phyloP scores from a whole-genome alignment of 2,329 filamentous ascomycete genomes.

The Penicillium aurantiogriseum region DNA sequence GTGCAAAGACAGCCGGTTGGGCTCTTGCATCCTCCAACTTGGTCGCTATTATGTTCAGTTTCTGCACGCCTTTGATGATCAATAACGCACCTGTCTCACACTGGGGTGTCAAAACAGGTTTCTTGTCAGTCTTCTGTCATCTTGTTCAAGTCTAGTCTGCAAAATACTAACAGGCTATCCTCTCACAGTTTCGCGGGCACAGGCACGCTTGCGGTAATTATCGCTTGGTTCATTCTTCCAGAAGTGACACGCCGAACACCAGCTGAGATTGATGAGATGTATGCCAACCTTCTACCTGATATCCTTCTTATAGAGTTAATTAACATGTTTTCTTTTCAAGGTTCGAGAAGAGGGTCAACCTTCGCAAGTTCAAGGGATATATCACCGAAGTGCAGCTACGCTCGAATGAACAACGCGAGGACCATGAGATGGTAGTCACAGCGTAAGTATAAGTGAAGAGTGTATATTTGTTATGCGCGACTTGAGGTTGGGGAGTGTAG shows the following conservation, averaged over 20 bases:
- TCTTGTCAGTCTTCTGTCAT: slow-evolving; percentile 38
- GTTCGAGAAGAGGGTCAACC: slow-evolving; percentile 38
- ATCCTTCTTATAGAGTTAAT: background rate
- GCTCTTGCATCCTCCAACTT: slow-evolving; percentile 43
- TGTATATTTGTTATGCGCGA: too few species aligned
- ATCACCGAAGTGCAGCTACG: slow-evolving; percentile 38
- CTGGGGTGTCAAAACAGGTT: slow-evolving; percentile 50
- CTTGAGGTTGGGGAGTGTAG: too few species aligned
- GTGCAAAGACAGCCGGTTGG: slow-evolving; percentile 42
- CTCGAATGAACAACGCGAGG: slow-evolving; percentile 20
- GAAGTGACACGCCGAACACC: slow-evolving; percentile 53
- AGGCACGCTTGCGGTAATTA: slow-evolving; percentile 28
- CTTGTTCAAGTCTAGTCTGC: too few species aligned
- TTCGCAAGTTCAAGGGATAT: slow-evolving; percentile 39
- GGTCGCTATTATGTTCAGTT: slow-evolving; percentile 47
- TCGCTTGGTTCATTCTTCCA: slow-evolving; percentile 51
- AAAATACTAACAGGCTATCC: background rate
- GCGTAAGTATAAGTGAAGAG: background rate
- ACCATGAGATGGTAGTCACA: slow-evolving; percentile 7
- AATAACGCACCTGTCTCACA: slow-evolving; percentile 38
- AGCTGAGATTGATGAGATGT: slow-evolving; percentile 50
- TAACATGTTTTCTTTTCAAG: slow-evolving; percentile 6
- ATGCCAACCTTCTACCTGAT: slow-evolving; percentile 18
- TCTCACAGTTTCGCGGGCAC: slow-evolving; percentile 37
- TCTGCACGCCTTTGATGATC: slow-evolving; percentile 49